Percentiles rank a stretch among this genome's conserved stretches.
phyloP scores from a whole-genome alignment of 306 rosid species.

The Trifolium pratense region DNA sequence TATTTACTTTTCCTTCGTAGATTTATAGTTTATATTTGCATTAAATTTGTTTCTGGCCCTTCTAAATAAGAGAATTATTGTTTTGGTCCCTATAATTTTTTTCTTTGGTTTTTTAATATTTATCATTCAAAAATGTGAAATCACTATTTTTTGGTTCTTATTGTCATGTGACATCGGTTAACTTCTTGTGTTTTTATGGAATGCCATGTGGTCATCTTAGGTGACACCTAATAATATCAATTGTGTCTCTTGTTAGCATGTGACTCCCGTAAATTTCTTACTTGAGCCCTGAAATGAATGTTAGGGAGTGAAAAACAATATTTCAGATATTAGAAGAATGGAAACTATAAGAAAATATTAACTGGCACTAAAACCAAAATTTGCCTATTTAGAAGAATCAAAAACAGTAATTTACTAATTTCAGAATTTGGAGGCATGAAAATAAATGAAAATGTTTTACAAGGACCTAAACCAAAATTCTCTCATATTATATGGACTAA shows the following conservation, averaged over 20 bases:
- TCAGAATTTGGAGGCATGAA: not conserved
- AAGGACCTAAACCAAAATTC: not conserved
- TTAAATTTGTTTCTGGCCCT: not conserved
- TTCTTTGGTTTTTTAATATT: not conserved
- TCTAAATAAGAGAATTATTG: not conserved
- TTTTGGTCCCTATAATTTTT: not conserved
- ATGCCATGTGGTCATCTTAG: not conserved
- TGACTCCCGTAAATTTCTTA: not conserved
- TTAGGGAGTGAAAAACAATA: not conserved
- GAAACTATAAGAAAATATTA: not conserved
- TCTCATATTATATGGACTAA: not conserved
- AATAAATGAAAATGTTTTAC: not conserved
- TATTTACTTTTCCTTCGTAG: constrained; percentile 8
- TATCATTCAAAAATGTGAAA: not conserved
- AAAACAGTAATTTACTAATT: not conserved
- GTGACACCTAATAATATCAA: not conserved
- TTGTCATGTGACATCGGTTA: not conserved
- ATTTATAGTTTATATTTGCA: not conserved
- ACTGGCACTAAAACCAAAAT: not conserved
- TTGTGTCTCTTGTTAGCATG: not conserved
- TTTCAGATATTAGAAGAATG: constrained; percentile 12
- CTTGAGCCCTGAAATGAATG: not conserved
- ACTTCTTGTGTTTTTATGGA: not conserved
- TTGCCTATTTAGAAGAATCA: not conserved
- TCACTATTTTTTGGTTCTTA: not conserved